These are phyloP conservation scores for Annona cherimola DNA, from an alignment of 164 flowering plant genomes.

Conservation along the genomic window DNA sequence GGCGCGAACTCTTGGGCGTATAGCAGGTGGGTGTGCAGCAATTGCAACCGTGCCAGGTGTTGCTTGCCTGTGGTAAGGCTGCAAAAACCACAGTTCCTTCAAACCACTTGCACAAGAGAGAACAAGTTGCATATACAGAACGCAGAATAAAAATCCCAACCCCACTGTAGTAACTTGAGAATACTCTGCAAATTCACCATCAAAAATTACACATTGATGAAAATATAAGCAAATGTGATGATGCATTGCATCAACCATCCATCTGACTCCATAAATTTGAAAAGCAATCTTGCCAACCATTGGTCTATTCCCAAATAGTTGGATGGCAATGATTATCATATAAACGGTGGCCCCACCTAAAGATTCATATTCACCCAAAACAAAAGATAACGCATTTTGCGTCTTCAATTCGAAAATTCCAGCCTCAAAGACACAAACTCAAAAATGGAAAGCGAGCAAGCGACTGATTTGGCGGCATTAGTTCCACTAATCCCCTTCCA, in stretches of 20 bases:
- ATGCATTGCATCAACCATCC: background rate
- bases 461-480: too few relatives aligned
- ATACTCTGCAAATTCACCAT: background rate
- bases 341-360: background rate
- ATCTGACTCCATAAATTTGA: background rate
- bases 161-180: background rate
- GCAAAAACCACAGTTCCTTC: constrained; percentile 10
- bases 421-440: too few relatives aligned
- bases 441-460: too few relatives aligned
- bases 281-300: background rate
- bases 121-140: background rate
- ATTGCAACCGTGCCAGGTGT: constrained; percentile 40
- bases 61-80: constrained; percentile 77
- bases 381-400: too few relatives aligned
- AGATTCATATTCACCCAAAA: background rate
- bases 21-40: constrained; percentile 69
- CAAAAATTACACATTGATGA: background rate
- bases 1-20: constrained; percentile 93
- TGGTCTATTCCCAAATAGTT: background rate
- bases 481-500: too few relatives aligned
- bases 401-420: too few relatives aligned
- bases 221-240: background rate
- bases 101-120: background rate
- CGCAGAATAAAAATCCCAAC: background rate
- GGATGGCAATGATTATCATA: background rate